These are phyloP conservation scores for Cornus florida DNA, from an alignment of 148 eudicot species.

Conservation along the genomic window DNA sequence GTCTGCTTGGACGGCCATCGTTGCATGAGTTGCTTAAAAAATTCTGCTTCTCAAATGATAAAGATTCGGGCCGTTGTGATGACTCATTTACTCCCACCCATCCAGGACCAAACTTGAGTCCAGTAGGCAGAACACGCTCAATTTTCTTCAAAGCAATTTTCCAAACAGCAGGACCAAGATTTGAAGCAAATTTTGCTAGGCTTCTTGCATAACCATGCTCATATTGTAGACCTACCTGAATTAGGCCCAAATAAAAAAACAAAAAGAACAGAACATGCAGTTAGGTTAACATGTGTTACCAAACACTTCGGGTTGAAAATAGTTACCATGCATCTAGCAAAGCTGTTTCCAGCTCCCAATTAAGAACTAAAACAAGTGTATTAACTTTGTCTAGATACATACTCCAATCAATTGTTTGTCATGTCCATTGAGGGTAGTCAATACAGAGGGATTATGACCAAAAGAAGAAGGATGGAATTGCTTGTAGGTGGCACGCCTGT, in stretches of 20 bases:
- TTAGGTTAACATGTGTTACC: background rate
- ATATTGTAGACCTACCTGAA: slow-evolving; percentile 63
- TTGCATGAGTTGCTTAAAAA: slow-evolving; percentile 22
- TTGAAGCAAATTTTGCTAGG: slow-evolving; percentile 68
- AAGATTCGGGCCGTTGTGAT: slow-evolving; percentile 25
- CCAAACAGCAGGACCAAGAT: slow-evolving; percentile 88
- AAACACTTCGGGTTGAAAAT: background rate
- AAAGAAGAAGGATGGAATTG: slow-evolving; percentile 34
- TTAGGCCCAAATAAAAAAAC: background rate
- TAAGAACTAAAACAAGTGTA: background rate
- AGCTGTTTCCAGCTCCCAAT: slow-evolving; percentile 1
- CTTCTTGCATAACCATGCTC: slow-evolving; percentile 85
- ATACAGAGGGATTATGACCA: slow-evolving; percentile 35
- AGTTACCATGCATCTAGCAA: background rate
- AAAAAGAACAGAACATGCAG: background rate
- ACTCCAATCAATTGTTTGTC: slow-evolving; percentile 55
- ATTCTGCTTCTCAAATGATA: slow-evolving; percentile 30
- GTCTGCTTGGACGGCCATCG: slow-evolving; percentile 22
- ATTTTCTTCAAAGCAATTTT: slow-evolving; percentile 61
- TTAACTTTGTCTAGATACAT: slow-evolving; percentile 16
- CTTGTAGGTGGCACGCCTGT: slow-evolving; percentile 71
- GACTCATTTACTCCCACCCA: slow-evolving; percentile 67
- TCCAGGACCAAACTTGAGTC: slow-evolving; percentile 76
- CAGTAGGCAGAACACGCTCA: slow-evolving; percentile 54
- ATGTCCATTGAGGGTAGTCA: slow-evolving; percentile 39